These are phyloP conservation scores for Spathaspora boniae DNA, from an alignment of 805 yeast genomes.

Conservation along the genomic window DNA sequence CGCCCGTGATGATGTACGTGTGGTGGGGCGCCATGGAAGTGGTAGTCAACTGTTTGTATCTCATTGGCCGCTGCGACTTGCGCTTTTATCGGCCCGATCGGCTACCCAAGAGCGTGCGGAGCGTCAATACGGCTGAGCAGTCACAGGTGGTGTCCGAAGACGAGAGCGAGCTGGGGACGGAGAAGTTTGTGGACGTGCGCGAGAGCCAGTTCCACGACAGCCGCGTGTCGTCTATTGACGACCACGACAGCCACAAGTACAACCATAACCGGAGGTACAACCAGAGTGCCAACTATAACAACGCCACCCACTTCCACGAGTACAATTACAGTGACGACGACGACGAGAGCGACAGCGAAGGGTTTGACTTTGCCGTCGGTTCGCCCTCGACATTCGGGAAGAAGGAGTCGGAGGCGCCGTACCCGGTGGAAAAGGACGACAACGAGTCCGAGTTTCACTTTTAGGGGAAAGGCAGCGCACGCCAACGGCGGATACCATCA, in stretches of 20 bases:
- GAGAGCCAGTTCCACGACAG: too few species aligned
- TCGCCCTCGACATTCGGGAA: neutral
- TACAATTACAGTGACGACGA: conserved; percentile 4
- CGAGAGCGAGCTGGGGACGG: conserved; percentile 3
- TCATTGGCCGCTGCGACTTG: conserved; percentile 62
- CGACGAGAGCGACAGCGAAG: conserved; percentile 13
- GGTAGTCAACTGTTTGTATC: conserved; percentile 48
- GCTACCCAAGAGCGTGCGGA: conserved; percentile 31
- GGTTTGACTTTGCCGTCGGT: conserved; percentile 12
- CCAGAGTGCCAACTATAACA: too few species aligned
- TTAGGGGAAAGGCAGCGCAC: too few species aligned
- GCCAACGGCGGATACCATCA: too few species aligned
- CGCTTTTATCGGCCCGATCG: conserved; percentile 74
- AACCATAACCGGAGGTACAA: too few species aligned
- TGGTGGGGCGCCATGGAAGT: conserved; percentile 65
- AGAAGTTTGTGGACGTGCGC: too few species aligned
- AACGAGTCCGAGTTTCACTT: conserved; percentile 23
- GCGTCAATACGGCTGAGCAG: conserved; percentile 34
- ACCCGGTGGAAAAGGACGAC: conserved; percentile 14
- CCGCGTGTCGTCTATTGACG: too few species aligned
- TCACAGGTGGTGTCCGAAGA: conserved; percentile 11
- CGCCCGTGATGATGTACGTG: conserved; percentile 58
- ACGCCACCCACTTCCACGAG: too few species aligned
- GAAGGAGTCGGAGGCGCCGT: neutral
- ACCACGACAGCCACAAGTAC: too few species aligned